Conservation (phyloP, 768 basidiomycete genomes). For the Kwoniella dejecticola region DNA sequence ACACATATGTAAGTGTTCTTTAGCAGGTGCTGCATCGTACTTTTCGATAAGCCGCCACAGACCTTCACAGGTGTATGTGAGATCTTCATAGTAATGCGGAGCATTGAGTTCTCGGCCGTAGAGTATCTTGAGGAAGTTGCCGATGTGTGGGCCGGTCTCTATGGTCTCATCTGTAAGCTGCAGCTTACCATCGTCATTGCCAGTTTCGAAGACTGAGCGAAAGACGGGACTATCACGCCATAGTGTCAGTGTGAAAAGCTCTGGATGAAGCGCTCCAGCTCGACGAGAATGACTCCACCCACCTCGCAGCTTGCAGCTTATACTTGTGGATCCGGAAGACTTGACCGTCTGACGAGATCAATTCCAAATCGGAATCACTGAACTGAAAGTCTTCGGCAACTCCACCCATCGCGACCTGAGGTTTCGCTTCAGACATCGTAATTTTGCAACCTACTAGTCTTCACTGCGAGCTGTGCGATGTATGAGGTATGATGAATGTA, state of each 20-base stretch:
- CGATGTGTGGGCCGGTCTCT: not conserved
- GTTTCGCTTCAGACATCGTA: not conserved
- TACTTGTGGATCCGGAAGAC: not conserved
- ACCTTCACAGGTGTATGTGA: too few relatives aligned
- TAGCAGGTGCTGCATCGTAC: too few relatives aligned
- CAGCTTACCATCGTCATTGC: not conserved
- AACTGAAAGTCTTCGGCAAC: not conserved
- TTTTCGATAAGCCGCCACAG: too few relatives aligned
- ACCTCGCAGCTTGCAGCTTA: not conserved
- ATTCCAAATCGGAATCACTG: not conserved
- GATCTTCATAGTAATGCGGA: not conserved
- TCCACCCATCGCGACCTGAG: not conserved
- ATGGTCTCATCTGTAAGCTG: not conserved
- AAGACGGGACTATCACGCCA: not conserved
- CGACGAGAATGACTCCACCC: not conserved
- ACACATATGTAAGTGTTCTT: too few relatives aligned
- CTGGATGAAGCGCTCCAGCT: not conserved
- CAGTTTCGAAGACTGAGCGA: not conserved
- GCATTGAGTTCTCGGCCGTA: not conserved
- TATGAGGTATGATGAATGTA: not conserved
- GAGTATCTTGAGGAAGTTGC: not conserved
- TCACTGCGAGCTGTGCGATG: not conserved
- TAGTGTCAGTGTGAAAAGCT: too few relatives aligned
- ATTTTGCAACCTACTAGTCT: not conserved
- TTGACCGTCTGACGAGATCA: not conserved